These are phyloP conservation scores for Peziza echinospora DNA, from an alignment of 495 filamentous ascomycete genomes.

Conservation along the genomic window DNA sequence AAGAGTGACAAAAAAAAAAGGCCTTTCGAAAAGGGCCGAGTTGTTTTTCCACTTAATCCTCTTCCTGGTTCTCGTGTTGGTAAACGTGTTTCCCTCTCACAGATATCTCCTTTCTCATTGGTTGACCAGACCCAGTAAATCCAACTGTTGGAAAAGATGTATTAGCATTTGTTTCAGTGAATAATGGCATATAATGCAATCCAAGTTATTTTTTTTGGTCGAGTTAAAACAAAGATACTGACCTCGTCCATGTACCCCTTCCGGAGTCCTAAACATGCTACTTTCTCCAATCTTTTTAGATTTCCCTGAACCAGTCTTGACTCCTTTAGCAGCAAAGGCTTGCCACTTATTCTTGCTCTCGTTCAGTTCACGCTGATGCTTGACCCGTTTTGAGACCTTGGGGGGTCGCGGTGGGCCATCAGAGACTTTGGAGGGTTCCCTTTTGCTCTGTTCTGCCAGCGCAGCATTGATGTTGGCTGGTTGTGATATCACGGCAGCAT, in stretches of 20 bases:
- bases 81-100: constrained; percentile 65
- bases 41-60: constrained; percentile 15
- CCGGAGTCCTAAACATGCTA: constrained; percentile 88
- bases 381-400: constrained; percentile 60
- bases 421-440: constrained; percentile 41
- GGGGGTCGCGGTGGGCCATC: constrained; percentile 43
- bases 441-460: constrained; percentile 43
- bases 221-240: constrained; percentile 11
- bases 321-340: constrained; percentile 64
- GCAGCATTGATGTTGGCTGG: constrained; percentile 68
- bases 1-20: neutral
- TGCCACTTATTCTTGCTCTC: constrained; percentile 87
- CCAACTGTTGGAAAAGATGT: constrained; percentile 41
- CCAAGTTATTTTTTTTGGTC: no score
- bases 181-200: neutral
- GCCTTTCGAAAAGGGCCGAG: neutral
- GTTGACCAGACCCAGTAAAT: constrained; percentile 81
- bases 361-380: constrained; percentile 74
- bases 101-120: constrained; percentile 78
- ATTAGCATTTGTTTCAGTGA: constrained; percentile 12
- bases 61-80: constrained; percentile 57
- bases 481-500: constrained; percentile 55
- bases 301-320: constrained; percentile 39
- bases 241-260: constrained; percentile 73
- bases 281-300: constrained; percentile 46